Evolutionary conservation across 83 land plant species (phyloP).

Genomic region (Picea mariana): DNA sequence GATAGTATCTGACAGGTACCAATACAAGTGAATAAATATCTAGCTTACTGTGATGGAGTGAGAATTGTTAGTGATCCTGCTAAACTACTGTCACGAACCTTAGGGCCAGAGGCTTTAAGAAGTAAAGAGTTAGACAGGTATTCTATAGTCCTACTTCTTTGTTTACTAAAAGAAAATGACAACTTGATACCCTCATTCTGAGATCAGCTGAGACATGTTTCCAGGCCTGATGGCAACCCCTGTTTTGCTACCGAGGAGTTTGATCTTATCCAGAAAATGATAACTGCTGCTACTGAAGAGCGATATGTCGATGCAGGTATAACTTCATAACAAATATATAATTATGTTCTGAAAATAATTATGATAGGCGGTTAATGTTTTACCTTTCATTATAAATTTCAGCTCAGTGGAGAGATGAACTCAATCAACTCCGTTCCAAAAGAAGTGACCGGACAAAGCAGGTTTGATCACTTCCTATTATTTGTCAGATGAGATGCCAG

Average conservation of each 20-base stretch:
- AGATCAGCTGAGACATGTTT: constrained; percentile 16
- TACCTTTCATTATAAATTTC: not conserved
- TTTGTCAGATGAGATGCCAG: not conserved
- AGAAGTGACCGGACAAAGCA: constrained; percentile 25
- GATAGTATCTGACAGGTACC: constrained; percentile 56
- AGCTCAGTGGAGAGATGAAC: constrained; percentile 47
- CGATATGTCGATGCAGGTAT: constrained; percentile 44
- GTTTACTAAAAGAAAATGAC: not conserved
- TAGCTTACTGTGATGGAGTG: constrained; percentile 86
- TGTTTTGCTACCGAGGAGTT: constrained; percentile 32
- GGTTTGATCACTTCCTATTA: constrained; percentile 2
- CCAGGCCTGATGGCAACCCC: constrained; percentile 61
- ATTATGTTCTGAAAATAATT: not conserved
- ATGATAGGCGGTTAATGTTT: not conserved
- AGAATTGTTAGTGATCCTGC: constrained; percentile 65
- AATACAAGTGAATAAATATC: constrained; percentile 79
- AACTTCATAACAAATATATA: constrained; percentile 18
- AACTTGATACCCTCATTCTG: not conserved
- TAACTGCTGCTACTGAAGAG: constrained; percentile 63
- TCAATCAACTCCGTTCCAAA: constrained; percentile 39
- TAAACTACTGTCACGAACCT: constrained; percentile 34
- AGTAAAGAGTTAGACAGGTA: constrained; percentile 74
- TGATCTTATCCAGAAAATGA: constrained; percentile 51
- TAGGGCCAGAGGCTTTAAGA: constrained; percentile 40
- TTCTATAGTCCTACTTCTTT: not conserved